Percentiles rank a stretch among this genome's conserved stretches.
phyloP scores from a whole-genome alignment of 179 eudicot species.

The Carnegiea gigantea region DNA sequence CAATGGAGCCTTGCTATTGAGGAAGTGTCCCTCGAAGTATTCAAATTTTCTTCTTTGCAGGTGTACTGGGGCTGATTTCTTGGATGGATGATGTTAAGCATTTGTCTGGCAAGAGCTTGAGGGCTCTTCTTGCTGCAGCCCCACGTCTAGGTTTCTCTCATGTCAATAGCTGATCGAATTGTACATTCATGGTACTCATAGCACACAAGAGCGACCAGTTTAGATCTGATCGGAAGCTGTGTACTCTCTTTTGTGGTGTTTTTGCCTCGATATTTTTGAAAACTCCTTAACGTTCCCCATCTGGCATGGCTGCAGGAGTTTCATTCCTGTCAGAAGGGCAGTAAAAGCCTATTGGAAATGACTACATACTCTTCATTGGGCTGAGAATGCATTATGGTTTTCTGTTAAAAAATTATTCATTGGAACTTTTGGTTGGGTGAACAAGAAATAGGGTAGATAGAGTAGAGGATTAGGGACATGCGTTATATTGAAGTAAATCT shows the following conservation, averaged over 20 bases:
- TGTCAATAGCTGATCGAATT: neutral
- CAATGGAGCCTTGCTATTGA: neutral
- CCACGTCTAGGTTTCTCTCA: conserved; percentile 13
- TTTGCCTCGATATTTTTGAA: neutral
- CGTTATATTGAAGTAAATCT: neutral
- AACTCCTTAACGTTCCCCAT: neutral
- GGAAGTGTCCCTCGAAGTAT: neutral
- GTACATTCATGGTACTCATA: neutral
- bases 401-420: neutral
- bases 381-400: neutral
- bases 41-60: conserved; percentile 26
- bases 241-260: neutral
- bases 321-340: neutral
- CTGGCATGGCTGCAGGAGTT: neutral
- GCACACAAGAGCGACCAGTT: neutral
- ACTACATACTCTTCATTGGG: neutral
- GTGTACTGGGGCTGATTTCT: conserved; percentile 46
- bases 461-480: neutral
- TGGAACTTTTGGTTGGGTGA: neutral
- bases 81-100: conserved; percentile 40
- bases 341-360: neutral
- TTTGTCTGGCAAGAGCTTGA: conserved; percentile 15
- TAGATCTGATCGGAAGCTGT: neutral
- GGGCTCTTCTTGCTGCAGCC: conserved; percentile 12
- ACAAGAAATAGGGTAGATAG: neutral